A percentile compares a stretch with the other conserved stretches of the same genome.
phyloP scores from a whole-genome alignment of 1,284 basidiomycete species.

The Cystobasidium pallidum region DNA sequence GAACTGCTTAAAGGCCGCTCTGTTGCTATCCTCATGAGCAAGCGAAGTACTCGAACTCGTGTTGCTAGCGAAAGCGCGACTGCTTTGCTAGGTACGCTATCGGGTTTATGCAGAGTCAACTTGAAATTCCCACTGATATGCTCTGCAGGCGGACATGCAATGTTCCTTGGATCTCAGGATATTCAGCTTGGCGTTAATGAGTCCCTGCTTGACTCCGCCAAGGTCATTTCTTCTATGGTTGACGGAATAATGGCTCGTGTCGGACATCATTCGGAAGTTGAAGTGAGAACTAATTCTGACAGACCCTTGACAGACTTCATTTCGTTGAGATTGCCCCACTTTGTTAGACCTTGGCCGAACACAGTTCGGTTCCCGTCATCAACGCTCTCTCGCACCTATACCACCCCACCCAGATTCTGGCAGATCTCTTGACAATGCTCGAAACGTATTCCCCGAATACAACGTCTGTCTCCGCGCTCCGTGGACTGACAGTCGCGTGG shows the following conservation, averaged over 20 bases:
- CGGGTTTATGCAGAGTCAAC: neutral
- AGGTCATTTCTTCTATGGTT: conserved; percentile 90
- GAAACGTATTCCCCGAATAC: conserved; percentile 63
- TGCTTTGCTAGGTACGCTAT: conserved; percentile 65
- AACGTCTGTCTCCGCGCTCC: conserved; percentile 55
- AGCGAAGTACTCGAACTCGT: conserved; percentile 90
- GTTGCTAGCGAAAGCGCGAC: conserved; percentile 83
- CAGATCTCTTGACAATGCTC: conserved; percentile 86
- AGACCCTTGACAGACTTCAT: neutral
- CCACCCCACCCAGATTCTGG: conserved; percentile 95
- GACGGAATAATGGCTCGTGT: conserved; percentile 98
- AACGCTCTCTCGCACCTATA: conserved; percentile 94
- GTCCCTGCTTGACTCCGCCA: conserved; percentile 77
- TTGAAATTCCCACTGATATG: neutral
- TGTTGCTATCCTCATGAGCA: conserved; percentile 87
- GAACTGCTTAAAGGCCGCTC: conserved; percentile 75
- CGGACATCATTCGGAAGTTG: conserved; percentile 86
- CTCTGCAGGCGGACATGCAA: conserved; percentile 67
- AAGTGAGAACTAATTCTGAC: conserved; percentile 63
- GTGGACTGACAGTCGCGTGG: conserved; percentile 78
- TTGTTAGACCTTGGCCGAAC: conserved; percentile 75
- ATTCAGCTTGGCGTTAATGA: conserved; percentile 98
- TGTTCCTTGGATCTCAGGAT: conserved; percentile 89
- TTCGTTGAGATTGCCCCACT: neutral
- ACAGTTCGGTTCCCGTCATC: conserved; percentile 89